Base-by-base conservation (phyloP, 2,329 filamentous ascomycete genomes). In the Elsinoe fawcettii region DNA sequence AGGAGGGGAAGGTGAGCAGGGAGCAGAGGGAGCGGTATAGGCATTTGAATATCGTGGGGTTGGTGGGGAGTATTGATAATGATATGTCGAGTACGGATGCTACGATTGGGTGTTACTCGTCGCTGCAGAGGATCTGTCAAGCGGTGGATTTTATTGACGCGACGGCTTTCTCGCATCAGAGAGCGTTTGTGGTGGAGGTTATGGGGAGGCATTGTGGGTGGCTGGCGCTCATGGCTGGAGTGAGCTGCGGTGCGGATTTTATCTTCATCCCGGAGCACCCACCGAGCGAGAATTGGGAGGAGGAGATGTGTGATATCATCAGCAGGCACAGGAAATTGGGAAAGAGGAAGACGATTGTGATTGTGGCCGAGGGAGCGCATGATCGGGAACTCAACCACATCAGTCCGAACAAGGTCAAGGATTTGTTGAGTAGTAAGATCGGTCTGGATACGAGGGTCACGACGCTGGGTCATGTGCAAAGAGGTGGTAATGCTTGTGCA, bases 191-290 rank as follows among this genome's bases (percentile, higher is more conserved):
- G 58, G 88, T 99, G 61, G 93, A 96, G 72, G 93, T 99, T 66
- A 99, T 99, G 93, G 93, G 93, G 51, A 82, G 93, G 59, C 92
- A 99, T 74, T 99, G 93, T 71, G 93, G 93, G 61, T 99, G 93
- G 93, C 79, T 99, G 61, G 93, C 93, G 39, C 80, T 99, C 60
- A 96, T 97, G 86, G 87, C 92, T 12, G 92, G 91, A 66, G 91
- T 99, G 59, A 91, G 89, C 59, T 96, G 90, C 0, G 93, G 92
- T 51, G 91, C 93, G 14, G 93, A 99, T 72, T 99, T 95, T 73
- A 83, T 97, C 65, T 97, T 99, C 72, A 92, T 96, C 62, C 93
- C 93, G 0, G 93, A 99, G 74, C 90, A 91, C 70, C 93, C 93
- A 59, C 88, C 90, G 46, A 80, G 84, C 59, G 84, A 88, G 61